phyloP scores from a whole-genome alignment of 441 rosid species.

The Gossypium lobatum region DNA sequence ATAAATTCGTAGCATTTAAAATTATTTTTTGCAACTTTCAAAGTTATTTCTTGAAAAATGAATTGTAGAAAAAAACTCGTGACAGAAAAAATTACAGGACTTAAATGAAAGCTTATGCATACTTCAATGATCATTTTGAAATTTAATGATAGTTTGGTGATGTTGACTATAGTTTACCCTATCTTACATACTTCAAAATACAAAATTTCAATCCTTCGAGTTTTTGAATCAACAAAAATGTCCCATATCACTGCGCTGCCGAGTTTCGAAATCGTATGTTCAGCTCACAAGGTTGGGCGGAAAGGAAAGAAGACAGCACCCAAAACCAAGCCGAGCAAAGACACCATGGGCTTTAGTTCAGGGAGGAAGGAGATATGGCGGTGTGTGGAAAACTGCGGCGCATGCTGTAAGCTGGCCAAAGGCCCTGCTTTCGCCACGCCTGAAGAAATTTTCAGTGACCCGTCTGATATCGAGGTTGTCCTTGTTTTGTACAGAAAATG shows the following conservation, averaged over 20 bases:
- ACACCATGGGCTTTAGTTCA: constrained; percentile 22
- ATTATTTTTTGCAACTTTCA: too few species aligned
- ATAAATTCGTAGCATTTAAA: too few species aligned
- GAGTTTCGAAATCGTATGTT: constrained; percentile 10
- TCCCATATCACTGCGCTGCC: constrained; percentile 4
- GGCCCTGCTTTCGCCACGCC: constrained; percentile 63
- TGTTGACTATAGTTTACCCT: not conserved
- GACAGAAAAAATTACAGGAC: too few species aligned
- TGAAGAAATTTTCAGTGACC: constrained; percentile 62
- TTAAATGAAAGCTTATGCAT: too few species aligned
- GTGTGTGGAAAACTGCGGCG: constrained; percentile 69
- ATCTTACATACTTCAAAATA: not conserved
- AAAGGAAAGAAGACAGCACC: constrained; percentile 12
- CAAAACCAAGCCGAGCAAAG: not conserved
- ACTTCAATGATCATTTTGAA: too few species aligned
- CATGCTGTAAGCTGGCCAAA: constrained; percentile 82
- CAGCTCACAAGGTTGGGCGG: constrained; percentile 21
- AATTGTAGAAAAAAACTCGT: too few species aligned
- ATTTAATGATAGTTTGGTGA: too few species aligned
- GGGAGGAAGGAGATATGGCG: constrained; percentile 51
- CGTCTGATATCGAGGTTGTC: constrained; percentile 52
- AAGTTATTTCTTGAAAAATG: too few species aligned
- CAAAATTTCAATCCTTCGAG: not conserved
- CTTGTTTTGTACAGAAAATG: not conserved
- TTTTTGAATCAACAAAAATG: constrained; percentile 8